These are phyloP conservation scores for Musa itinerans DNA, from an alignment of 176 grass and related monocot genomes.

Conservation along the genomic window DNA sequence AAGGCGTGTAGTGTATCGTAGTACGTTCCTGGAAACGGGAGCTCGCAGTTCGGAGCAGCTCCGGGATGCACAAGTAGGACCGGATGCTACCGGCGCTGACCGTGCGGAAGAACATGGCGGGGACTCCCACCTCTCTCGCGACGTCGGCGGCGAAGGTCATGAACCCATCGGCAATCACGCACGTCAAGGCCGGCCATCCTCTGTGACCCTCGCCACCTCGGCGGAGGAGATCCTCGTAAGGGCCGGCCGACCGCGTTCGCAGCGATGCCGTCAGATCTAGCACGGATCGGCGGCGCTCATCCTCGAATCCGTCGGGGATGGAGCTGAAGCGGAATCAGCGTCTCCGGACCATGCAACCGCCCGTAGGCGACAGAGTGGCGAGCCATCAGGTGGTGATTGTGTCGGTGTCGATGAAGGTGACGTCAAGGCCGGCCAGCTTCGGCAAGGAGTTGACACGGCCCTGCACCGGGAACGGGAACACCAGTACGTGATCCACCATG, in stretches of 20 bases:
- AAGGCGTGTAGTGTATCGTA: background rate
- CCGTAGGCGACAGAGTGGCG: no score
- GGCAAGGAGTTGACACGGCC: constrained; percentile 49
- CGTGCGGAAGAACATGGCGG: constrained; percentile 36
- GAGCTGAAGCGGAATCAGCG: no score
- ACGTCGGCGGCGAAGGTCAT: constrained; percentile 19
- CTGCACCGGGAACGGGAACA: constrained; percentile 42
- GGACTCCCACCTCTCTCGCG: constrained; percentile 35
- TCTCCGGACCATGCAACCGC: no score
- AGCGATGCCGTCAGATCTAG: constrained; percentile 9
- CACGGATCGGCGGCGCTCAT: no score
- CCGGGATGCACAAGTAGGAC: constrained; percentile 28
- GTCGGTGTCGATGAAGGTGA: no score
- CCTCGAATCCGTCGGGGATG: no score
- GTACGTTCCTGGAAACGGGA: constrained; percentile 5
- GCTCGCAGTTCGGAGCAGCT: background rate
- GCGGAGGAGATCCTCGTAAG: constrained; percentile 19
- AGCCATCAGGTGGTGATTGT: no score
- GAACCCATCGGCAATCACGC: constrained; percentile 28
- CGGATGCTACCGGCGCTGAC: constrained; percentile 18
- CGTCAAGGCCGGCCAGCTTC: constrained; percentile 1
- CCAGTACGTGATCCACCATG: constrained; percentile 28
- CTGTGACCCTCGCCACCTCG: background rate
- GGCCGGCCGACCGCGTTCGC: background rate
- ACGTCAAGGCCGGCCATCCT: constrained; percentile 33